Evolutionary conservation across 2,329 filamentous ascomycete species (phyloP).

Genomic region (Myotisia sp.): DNA sequence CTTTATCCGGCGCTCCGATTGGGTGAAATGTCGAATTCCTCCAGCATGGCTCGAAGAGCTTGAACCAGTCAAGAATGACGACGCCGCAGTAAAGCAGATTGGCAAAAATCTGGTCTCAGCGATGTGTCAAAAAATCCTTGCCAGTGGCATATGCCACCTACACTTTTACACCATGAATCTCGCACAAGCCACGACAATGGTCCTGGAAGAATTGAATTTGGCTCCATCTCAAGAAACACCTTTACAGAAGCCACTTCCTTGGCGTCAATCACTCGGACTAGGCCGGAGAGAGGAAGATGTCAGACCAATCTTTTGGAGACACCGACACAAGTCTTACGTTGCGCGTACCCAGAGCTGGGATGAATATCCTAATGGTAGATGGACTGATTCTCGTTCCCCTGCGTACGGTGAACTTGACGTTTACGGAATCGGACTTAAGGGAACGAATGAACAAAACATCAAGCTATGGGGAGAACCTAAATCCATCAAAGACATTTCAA

Average conservation of each 20-base stretch:
- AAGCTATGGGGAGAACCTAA: constrained; percentile 85
- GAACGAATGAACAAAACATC: constrained; percentile 89
- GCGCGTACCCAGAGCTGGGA: constrained; percentile 96
- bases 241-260: constrained; percentile 79
- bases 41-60: constrained; percentile 64
- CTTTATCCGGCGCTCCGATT: constrained; percentile 77
- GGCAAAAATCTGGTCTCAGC: constrained; percentile 77
- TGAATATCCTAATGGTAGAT: constrained; percentile 95
- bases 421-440: constrained; percentile 85
- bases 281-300: constrained; percentile 87
- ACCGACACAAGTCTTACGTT: constrained; percentile 90
- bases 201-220: constrained; percentile 77
- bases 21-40: constrained; percentile 78
- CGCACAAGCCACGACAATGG: constrained; percentile 82
- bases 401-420: constrained; percentile 91
- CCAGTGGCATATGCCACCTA: constrained; percentile 68
- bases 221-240: constrained; percentile 64
- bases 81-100: constrained; percentile 77
- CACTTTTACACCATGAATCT: constrained; percentile 99
- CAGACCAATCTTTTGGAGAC: constrained; percentile 96
- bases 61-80: constrained; percentile 93
- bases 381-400: constrained; percentile 92
- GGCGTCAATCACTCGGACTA: constrained; percentile 85
- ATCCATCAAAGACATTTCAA: constrained; percentile 63
- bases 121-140: constrained; percentile 75